Conservation (phyloP, 2,329 filamentous ascomycete species). For the Ceratocystis colombiana region DNA sequence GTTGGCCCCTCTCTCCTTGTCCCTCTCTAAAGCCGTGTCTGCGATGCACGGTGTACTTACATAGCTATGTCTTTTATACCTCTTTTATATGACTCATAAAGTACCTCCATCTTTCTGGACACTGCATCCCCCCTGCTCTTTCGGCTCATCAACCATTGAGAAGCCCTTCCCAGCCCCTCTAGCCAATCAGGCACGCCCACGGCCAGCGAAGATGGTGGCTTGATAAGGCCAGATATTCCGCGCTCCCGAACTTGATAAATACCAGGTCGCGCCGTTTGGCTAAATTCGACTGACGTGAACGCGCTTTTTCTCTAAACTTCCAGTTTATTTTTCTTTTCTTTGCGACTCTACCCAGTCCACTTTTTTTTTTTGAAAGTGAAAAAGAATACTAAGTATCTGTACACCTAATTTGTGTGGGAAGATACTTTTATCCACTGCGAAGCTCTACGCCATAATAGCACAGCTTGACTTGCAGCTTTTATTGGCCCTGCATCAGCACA, state of each 20-base stretch:
- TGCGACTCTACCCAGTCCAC: conserved; percentile 18
- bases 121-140: conserved; percentile 14
- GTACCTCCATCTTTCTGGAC: conserved; percentile 14
- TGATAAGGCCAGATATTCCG: conserved; percentile 27
- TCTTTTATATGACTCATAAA: conserved; percentile 19
- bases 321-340: conserved; percentile 23
- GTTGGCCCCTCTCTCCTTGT: background rate
- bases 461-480: too few relatives aligned
- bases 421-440: conserved; percentile 20
- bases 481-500: too few relatives aligned
- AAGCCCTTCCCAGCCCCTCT: background rate
- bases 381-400: conserved; percentile 14
- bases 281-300: conserved; percentile 27
- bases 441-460: background rate
- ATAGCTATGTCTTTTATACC: conserved; percentile 9
- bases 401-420: conserved; percentile 22
- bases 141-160: background rate
- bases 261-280: conserved; percentile 27
- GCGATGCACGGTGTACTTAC: conserved; percentile 16
- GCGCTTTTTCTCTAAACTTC: conserved; percentile 26
- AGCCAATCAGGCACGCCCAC: conserved; percentile 22
- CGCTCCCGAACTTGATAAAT: conserved; percentile 27
- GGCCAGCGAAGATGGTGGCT: conserved; percentile 15
- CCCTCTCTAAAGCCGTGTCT: background rate
- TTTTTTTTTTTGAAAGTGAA: background rate